These are phyloP conservation scores for Salix viminalis DNA, from an alignment of 345 rosid genomes.

Conservation along the genomic window DNA sequence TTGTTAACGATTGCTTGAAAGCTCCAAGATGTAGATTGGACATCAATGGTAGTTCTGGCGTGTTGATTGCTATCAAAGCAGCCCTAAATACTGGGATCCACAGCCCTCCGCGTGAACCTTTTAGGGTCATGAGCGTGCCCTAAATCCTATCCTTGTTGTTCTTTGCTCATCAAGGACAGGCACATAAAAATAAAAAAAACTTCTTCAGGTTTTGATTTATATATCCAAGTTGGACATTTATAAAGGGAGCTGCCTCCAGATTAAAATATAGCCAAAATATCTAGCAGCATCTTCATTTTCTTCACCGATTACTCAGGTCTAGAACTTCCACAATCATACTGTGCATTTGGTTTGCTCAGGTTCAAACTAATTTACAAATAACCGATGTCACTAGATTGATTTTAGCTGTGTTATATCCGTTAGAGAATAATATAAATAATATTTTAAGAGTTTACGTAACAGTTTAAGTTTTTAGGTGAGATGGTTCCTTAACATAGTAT, in stretches of 20 bases:
- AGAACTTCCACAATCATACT: not conserved
- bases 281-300: not conserved
- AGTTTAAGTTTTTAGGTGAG: too few relatives aligned
- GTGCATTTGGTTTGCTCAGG: too few relatives aligned
- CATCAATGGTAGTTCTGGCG: not conserved
- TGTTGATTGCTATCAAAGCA: not conserved
- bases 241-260: too few relatives aligned
- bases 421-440: too few relatives aligned
- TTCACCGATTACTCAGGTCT: not conserved
- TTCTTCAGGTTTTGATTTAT: not conserved
- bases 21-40: conserved; percentile 4
- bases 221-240: not conserved
- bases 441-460: too few relatives aligned
- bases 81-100: conserved; percentile 10
- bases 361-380: too few relatives aligned
- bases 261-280: not conserved
- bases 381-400: not conserved
- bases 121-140: not conserved
- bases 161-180: not conserved
- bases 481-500: too few relatives aligned
- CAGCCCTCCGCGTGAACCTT: not conserved
- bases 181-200: not conserved
- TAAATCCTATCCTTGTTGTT: not conserved
- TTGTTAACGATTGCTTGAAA: not conserved
- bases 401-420: not conserved